phyloP scores from a whole-genome alignment of 306 rosid species.

The Vigna mungo region DNA sequence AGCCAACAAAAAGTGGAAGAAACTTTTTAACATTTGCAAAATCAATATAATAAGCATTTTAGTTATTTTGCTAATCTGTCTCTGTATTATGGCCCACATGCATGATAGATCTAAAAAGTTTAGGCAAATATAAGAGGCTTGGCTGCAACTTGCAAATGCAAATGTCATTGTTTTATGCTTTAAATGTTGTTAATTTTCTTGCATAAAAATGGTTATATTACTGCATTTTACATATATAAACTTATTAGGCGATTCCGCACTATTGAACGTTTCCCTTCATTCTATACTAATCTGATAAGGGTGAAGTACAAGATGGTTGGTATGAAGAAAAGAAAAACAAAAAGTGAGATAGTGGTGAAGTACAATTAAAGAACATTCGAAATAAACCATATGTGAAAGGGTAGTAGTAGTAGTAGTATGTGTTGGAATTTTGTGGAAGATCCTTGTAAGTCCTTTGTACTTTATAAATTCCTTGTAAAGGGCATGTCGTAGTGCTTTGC shows the following conservation, averaged over 20 bases:
- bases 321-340: constrained; percentile 19
- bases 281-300: constrained; percentile 59
- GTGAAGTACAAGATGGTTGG: constrained; percentile 43
- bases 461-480: constrained; percentile 25
- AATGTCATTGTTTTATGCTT: constrained; percentile 45
- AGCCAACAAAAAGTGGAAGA: constrained; percentile 47
- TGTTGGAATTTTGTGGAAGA: constrained; percentile 46
- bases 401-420: constrained; percentile 26
- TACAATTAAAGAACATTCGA: constrained; percentile 48
- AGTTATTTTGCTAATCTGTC: constrained; percentile 44
- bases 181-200: constrained; percentile 21
- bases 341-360: constrained; percentile 49
- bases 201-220: constrained; percentile 10
- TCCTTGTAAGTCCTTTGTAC: constrained; percentile 23
- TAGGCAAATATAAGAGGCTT: constrained; percentile 58
- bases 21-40: constrained; percentile 24
- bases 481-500: constrained; percentile 26
- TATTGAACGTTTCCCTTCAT: constrained; percentile 45
- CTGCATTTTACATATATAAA: constrained; percentile 32
- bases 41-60: constrained; percentile 25
- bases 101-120: constrained; percentile 55
- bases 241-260: constrained; percentile 67
- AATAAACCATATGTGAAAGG: constrained; percentile 34
- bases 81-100: constrained; percentile 54
- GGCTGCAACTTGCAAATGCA: constrained; percentile 56